These are phyloP conservation scores for Kwoniella heveanensis DNA, from an alignment of 768 basidiomycete genomes.

Conservation along the genomic window DNA sequence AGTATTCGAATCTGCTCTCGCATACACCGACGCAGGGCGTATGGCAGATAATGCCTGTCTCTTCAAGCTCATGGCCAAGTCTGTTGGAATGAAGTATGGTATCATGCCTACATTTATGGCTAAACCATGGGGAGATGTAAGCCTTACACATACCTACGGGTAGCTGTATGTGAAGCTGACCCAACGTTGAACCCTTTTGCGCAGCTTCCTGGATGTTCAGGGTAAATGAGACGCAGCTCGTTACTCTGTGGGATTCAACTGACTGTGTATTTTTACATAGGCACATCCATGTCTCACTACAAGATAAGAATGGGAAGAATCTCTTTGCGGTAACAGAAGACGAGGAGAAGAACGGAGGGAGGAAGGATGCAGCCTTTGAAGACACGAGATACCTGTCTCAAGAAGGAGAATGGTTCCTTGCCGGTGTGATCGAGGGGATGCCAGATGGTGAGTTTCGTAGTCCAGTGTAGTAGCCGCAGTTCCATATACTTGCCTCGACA, in stretches of 20 bases:
- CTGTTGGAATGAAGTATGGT: constrained; percentile 82
- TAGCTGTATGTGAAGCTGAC: not conserved
- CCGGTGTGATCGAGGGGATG: constrained; percentile 84
- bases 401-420: constrained; percentile 88
- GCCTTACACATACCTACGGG: constrained; percentile 48
- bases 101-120: constrained; percentile 98
- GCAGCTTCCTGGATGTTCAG: constrained; percentile 92
- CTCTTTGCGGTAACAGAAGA: constrained; percentile 72
- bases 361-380: constrained; percentile 70
- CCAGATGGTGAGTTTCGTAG: constrained; percentile 68
- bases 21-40: constrained; percentile 51
- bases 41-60: constrained; percentile 66
- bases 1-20: constrained; percentile 56
- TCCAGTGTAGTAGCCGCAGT: not conserved
- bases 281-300: constrained; percentile 88
- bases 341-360: constrained; percentile 65
- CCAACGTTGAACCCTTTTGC: not conserved
- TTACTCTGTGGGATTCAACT: not conserved
- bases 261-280: constrained; percentile 23
- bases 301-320: constrained; percentile 68
- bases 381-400: constrained; percentile 84
- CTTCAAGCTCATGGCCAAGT: constrained; percentile 91
- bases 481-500: not conserved
- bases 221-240: constrained; percentile 60
- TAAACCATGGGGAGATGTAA: constrained; percentile 89